These are phyloP conservation scores for Eucalyptus rudis DNA, from an alignment of 345 rosid species.

Conservation along the genomic window DNA sequence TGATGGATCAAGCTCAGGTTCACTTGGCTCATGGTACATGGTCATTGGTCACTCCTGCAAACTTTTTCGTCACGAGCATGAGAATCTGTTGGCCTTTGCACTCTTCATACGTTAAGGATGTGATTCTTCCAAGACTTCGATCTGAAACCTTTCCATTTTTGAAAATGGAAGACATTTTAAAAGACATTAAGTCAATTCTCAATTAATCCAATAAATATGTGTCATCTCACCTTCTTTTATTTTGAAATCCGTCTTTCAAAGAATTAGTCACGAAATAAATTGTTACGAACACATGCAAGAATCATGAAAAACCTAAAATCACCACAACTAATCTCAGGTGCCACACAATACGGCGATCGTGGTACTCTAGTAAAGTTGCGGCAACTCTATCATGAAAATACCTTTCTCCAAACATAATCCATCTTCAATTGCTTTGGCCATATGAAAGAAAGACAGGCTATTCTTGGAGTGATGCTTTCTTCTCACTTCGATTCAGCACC, in stretches of 20 bases:
- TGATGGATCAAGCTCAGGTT: background rate
- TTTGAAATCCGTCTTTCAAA: background rate
- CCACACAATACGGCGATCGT: background rate
- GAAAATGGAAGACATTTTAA: background rate
- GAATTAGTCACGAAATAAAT: background rate
- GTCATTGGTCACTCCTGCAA: background rate
- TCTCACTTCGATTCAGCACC: background rate
- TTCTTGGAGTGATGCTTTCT: background rate
- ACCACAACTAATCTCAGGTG: accelerated
- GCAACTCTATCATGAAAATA: background rate
- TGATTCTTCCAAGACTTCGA: background rate
- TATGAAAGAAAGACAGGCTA: background rate
- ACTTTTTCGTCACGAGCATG: background rate
- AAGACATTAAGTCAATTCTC: background rate
- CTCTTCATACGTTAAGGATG: background rate
- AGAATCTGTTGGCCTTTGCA: background rate
- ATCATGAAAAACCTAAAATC: background rate
- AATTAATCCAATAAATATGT: background rate
- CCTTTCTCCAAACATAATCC: conserved; percentile 25
- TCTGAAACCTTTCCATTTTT: background rate
- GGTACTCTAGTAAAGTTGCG: background rate
- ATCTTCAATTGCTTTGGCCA: background rate
- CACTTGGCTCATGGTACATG: background rate
- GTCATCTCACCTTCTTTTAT: background rate
- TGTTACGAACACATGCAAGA: background rate